Evolutionary conservation across 768 basidiomycete species (phyloP), one percentile per base, ranked within the genome.

Genomic region (Tylopilus intermedius): DNA sequence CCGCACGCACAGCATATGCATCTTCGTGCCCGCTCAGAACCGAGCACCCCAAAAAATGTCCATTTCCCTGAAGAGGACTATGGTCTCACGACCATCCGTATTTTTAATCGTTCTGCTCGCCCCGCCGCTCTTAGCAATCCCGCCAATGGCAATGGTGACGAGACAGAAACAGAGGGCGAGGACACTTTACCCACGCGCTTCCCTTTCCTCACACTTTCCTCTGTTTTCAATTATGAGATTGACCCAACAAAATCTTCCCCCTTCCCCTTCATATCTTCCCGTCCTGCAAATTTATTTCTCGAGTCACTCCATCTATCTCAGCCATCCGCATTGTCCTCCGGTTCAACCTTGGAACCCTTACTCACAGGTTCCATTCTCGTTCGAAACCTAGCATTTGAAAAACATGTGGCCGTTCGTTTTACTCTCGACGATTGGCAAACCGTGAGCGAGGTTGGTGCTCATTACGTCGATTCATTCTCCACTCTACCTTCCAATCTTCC

Each of bases 361-460:
- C 77, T 96, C 13, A 72, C 77, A 2, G 95, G 95, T 6, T 82
- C 87, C 8, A 71, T 96, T 51, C 79, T 91, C 45, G 91, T 93
- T 18, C 81, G 85, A 58, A 97, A 98, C 67, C 59, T 96, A 49
- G 74, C 88, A 0, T 98, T 88, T 56, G 84, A 89, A 67, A 98
- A 98, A 71, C 76, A 79, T 47, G 85, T 97, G 43, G 83, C 80
- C 0, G 78, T 96, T 0, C 76, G 94, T 1, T 98, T 94, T 67
- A 97, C 95, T 2, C 75, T 95, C 44, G 95, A 97, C 68, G 83
- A 88, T 45, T 98, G 95, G 95, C 82, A 87, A 57, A 98, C 94
- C 3, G 89, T 90, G 0, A 86, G 83, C 40, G 95, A 98, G 66
- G 92, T 96, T 30, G 55, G 69, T 40, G 85, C 77, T n/a, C 69